phyloP scores from a whole-genome alignment of 225 moss, liverwort and hornwort genomes.

The Lunularia cruciata region DNA sequence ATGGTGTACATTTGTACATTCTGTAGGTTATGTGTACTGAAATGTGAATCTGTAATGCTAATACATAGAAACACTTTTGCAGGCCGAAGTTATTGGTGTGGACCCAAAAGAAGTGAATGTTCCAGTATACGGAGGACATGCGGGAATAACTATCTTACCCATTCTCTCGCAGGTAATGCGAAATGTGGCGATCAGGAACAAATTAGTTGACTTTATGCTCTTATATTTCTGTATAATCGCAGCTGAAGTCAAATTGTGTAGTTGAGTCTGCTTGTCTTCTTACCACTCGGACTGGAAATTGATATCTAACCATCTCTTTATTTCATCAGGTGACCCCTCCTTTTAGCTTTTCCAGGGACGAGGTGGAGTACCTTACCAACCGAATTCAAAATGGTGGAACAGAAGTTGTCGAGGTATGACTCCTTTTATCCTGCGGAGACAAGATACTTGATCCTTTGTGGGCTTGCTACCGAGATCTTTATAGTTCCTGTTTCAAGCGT shows the following conservation, averaged over 20 bases:
- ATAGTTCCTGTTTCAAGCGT: too few relatives aligned
- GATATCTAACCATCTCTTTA: neutral
- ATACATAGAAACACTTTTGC: constrained; percentile 16
- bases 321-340: constrained; percentile 43
- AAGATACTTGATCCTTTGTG: constrained; percentile 3
- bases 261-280: too few relatives aligned
- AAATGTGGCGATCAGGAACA: neutral
- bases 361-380: constrained; percentile 77
- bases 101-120: constrained; percentile 84
- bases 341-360: constrained; percentile 67
- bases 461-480: too few relatives aligned
- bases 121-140: constrained; percentile 96
- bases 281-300: too few relatives aligned
- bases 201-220: neutral
- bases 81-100: constrained; percentile 61
- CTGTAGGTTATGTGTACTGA: too few relatives aligned
- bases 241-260: too few relatives aligned
- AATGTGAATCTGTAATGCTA: too few relatives aligned
- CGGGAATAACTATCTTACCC: constrained; percentile 93
- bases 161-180: constrained; percentile 87
- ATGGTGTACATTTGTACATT: too few relatives aligned
- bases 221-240: neutral
- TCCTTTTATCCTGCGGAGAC: neutral
- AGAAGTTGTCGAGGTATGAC: constrained; percentile 91
- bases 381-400: constrained; percentile 98